Evolutionary conservation across 2,329 filamentous ascomycete genomes (phyloP), one percentile per base, ranked within the genome.

Genomic region (Sclerotiophoma versabilis): DNA sequence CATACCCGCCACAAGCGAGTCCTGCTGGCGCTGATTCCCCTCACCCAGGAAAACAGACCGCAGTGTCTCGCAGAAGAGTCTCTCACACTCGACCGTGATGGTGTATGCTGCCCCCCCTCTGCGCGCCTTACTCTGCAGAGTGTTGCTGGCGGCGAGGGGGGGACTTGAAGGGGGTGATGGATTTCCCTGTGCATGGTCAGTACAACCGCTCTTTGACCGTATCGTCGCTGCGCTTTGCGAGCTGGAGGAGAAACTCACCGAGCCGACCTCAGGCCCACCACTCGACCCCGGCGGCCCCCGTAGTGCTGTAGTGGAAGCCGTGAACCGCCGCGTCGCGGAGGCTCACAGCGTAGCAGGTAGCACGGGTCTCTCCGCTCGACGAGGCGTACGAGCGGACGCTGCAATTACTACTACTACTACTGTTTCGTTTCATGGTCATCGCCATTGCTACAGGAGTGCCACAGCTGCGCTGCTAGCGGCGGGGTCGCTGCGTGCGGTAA

Each of bases 71-170:
- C 93, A 96, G 87, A 96, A 96, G 89, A 96, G 93, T 85, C 93
- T 97, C 92, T 96, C 93, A 96, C 93, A 96, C 91, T 96, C 92
- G 92, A 90, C 92, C 91, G 90, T 92, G 85, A 96, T 96, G 83
- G 88, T 88, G 81, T 91, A 87, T 90, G 91, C 87, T 88, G 92
- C 92, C 92, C 92, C 92, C 90, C 90, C 90, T 89, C 77, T 80
- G 70, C 77, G 75, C 76, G 77, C 78, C 73, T 64, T 63, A 64
- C 68, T 65, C 51, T 5, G 33, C 29, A 54, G 51, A 64, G 85
- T 82, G 59, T 84, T 87, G 74, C 89, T 80, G 76, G 87, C 87
- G 81, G 87, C 87, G 83, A 91, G 88, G 87, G 90, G 90, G 90
- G 92, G 92, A 80, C 91, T 96, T 90, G 85, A 85, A 71, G 89